Base-by-base conservation (phyloP, 495 filamentous ascomycete species). In the Bathelium albidoporum region DNA sequence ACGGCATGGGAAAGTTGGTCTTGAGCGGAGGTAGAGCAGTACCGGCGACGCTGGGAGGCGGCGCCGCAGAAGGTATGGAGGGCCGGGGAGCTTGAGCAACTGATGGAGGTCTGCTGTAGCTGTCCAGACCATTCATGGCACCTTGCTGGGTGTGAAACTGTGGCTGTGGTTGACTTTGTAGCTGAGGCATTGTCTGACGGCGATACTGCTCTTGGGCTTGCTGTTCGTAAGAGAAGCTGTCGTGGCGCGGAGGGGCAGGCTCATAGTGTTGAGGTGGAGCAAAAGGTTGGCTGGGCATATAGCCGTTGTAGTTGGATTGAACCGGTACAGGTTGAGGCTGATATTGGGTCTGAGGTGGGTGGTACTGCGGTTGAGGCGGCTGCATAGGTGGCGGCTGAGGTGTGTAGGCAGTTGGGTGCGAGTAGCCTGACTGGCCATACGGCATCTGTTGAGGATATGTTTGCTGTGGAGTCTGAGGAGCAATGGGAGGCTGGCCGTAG, bases 401-500 rank as follows among this genome's bases (percentile, higher is more conserved):
- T n/a, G 45, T 39, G 36, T 39, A 53, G 9, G 28, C 26, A 12
- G 4, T 36, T 2, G 36, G 28, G 18, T 60, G 58, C 26, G 31
- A 61, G 59, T 71, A 70, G 43, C 16, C n/a, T 20, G 60, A 69
- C 2, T 67, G 36, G 36, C 66, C 70, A 61, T 75, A 74, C 14
- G 68, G 69, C 31, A 73, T 69, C 55, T 70, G 66, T n/a, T 68
- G 69, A 18, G 69, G 63, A 61, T 75, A 77, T 1, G 63, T 64
- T 11, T 59, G 60, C 31, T 65, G 68, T 31, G 72, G 73, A 1
- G 74, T 69, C 29, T 73, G 74, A 31, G 71, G 71, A 18, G 78
- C 36, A 71, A 72, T 71, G 66, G 73, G 69, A 71, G 69, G 75
- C 45, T 66, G 71, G 43, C 65, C 70, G 45, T 68, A 66, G 24